Evolutionary conservation across 2,329 filamentous ascomycete genomes (phyloP).

Genomic region (Moelleriella libera): DNA sequence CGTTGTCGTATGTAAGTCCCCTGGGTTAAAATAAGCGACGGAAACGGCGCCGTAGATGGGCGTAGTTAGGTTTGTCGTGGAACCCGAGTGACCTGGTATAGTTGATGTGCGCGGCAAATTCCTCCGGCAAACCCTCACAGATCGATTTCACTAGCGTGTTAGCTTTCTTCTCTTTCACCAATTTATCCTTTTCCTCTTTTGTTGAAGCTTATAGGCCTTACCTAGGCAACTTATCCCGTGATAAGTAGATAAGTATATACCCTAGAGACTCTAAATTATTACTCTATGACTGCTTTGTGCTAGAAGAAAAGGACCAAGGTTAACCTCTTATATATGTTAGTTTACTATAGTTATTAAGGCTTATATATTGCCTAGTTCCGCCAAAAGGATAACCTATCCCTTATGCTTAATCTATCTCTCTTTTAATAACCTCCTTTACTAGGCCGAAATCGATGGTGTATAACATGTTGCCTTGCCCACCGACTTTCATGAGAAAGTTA

Average conservation of each 20-base stretch:
- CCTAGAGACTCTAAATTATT: neutral
- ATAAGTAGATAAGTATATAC: neutral
- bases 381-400: neutral
- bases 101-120: neutral
- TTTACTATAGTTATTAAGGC: neutral
- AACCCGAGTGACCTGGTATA: neutral
- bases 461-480: slow-evolving; percentile 97
- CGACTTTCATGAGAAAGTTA: slow-evolving; percentile 98
- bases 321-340: neutral
- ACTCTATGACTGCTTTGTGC: neutral
- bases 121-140: neutral
- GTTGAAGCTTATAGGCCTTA: neutral
- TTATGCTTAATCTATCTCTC: neutral
- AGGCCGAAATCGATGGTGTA: slow-evolving; percentile 98
- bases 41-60: neutral
- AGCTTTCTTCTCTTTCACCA: neutral
- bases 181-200: neutral
- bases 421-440: slow-evolving; percentile 27
- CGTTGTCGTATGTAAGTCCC: neutral
- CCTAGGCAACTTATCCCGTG: neutral
- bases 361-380: neutral
- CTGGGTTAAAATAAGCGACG: neutral
- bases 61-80: neutral
- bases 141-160: neutral
- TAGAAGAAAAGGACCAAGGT: neutral